Percentiles rank a stretch among this genome's conserved stretches.
These are phyloP conservation scores for Coniochaeta sp. DNA, from an alignment of 2,329 filamentous ascomycete genomes.

Conservation along the genomic window DNA sequence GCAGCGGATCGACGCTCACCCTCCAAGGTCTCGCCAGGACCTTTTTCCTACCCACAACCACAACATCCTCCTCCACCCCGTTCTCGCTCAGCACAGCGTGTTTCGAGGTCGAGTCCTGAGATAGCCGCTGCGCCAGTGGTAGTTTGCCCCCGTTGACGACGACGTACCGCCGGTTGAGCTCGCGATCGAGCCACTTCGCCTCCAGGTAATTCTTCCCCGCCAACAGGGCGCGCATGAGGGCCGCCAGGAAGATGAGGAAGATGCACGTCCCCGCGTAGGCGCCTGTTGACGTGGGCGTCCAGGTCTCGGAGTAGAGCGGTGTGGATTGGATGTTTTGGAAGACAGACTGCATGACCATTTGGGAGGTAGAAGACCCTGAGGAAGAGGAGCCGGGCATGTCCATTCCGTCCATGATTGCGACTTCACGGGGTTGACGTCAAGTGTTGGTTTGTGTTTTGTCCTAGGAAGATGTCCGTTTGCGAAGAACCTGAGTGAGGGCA, in stretches of 20 bases:
- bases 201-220: constrained; percentile 61
- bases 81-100: constrained; percentile 58
- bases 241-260: constrained; percentile 73
- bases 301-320: constrained; percentile 52
- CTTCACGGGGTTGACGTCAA: too few relatives aligned
- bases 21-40: constrained; percentile 62
- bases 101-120: constrained; percentile 54
- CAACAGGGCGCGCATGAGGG: constrained; percentile 61
- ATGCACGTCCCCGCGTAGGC: constrained; percentile 85
- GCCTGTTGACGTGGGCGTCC: constrained; percentile 65
- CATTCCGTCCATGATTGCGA: constrained; percentile 9
- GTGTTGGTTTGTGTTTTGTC: too few relatives aligned
- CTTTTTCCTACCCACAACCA: constrained; percentile 56
- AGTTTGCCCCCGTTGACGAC: constrained; percentile 56
- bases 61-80: constrained; percentile 73
- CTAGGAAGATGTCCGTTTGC: not conserved
- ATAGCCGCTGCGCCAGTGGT: constrained; percentile 50
- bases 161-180: constrained; percentile 70
- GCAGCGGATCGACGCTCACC: constrained; percentile 68
- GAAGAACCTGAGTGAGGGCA: too few relatives aligned
- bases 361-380: not conserved
- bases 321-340: constrained; percentile 53
- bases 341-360: constrained; percentile 36
- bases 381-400: constrained; percentile 7
- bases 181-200: constrained; percentile 59